Evolutionary conservation across 441 rosid species (phyloP).

Genomic region (Dalechampia spathulata): DNA sequence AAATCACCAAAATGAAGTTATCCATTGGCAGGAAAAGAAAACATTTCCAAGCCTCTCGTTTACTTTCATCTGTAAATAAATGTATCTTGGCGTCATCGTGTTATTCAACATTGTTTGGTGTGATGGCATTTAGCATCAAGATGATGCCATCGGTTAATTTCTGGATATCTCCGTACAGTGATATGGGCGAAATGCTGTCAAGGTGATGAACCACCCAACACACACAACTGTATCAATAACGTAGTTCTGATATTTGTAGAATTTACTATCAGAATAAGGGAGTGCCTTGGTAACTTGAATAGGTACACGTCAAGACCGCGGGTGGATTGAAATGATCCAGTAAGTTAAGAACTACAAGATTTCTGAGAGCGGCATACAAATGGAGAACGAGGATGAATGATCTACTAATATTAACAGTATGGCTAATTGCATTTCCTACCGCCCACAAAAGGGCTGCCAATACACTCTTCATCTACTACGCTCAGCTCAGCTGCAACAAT

Average conservation of each 20-base stretch:
- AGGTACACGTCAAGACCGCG: too few species aligned
- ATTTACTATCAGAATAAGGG: too few species aligned
- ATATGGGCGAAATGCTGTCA: too few species aligned
- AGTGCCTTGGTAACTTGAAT: too few species aligned
- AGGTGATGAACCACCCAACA: too few species aligned
- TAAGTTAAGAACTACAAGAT: slow-evolving; percentile 23
- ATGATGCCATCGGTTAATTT: background rate
- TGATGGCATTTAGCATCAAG: background rate
- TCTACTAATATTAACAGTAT: slow-evolving; percentile 34
- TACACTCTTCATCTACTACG: slow-evolving; percentile 20
- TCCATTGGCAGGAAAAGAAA: background rate
- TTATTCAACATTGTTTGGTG: background rate
- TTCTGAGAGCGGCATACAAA: slow-evolving; percentile 15
- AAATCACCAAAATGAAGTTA: slow-evolving; percentile 7
- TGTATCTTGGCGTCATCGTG: slow-evolving; percentile 10
- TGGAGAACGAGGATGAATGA: slow-evolving; percentile 14
- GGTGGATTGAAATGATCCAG: too few species aligned
- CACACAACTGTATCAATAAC: too few species aligned
- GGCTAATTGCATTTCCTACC: slow-evolving; percentile 25
- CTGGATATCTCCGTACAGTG: background rate
- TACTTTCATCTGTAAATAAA: slow-evolving; percentile 19
- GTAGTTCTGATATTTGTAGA: too few species aligned
- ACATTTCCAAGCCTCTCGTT: slow-evolving; percentile 7
- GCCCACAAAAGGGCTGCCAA: slow-evolving; percentile 16
- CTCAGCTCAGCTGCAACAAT: slow-evolving; percentile 16